Evolutionary conservation across 257 asterid genomes (phyloP).

Genomic region (Cruciata laevipes): DNA sequence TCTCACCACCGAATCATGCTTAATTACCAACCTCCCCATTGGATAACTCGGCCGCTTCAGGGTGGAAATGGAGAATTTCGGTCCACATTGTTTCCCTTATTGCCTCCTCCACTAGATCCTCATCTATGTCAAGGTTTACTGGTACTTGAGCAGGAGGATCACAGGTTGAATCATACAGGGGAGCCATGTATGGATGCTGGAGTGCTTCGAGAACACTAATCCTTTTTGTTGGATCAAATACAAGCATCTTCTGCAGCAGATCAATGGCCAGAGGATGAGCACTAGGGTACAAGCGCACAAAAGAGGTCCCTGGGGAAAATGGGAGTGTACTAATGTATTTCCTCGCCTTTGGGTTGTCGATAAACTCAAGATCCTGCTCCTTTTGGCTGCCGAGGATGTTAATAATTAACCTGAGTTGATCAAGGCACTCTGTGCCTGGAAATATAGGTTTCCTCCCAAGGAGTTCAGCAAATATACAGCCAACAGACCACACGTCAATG

Average conservation of each 20-base stretch:
- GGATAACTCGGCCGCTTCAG: slow-evolving; percentile 18
- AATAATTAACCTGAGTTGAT: slow-evolving; percentile 23
- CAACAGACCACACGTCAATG: slow-evolving; percentile 27
- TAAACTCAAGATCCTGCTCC: slow-evolving; percentile 17
- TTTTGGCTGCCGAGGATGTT: slow-evolving; percentile 26
- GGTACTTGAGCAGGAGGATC: slow-evolving; percentile 27
- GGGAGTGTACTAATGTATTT: slow-evolving; percentile 23
- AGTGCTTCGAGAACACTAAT: slow-evolving; percentile 24
- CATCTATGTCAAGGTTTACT: slow-evolving; percentile 27
- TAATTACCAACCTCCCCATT: slow-evolving; percentile 7
- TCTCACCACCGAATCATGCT: too few relatives aligned
- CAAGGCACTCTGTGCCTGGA: slow-evolving; percentile 24
- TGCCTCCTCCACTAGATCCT: slow-evolving; percentile 20
- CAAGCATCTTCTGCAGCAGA: slow-evolving; percentile 26
- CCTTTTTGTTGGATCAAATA: slow-evolving; percentile 27
- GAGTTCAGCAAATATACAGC: slow-evolving; percentile 27
- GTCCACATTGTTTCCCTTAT: slow-evolving; percentile 27
- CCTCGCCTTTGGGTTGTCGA: slow-evolving; percentile 25
- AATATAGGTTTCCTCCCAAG: slow-evolving; percentile 25
- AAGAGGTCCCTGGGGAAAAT: slow-evolving; percentile 21
- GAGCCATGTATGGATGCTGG: slow-evolving; percentile 26
- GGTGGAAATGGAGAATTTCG: slow-evolving; percentile 20
- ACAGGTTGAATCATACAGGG: slow-evolving; percentile 17
- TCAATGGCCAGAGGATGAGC: slow-evolving; percentile 25
- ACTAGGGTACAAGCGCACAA: slow-evolving; percentile 18